Base-by-base conservation (phyloP, 2,329 filamentous ascomycete genomes). In the Fusarium udum region DNA sequence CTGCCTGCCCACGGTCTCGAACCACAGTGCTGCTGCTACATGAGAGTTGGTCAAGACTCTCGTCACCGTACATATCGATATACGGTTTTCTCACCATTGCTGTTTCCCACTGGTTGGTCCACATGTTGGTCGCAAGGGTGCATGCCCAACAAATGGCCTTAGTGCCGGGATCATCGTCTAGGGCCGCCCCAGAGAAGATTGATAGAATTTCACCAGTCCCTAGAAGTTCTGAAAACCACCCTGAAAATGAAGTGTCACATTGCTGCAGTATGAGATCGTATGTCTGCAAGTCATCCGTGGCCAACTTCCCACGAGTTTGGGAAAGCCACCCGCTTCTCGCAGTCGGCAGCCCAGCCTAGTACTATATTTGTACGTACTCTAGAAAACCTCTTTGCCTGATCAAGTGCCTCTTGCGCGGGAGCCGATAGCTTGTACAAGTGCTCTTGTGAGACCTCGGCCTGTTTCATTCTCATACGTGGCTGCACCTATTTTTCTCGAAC, bases 201-300 rank as follows among this genome's bases (percentile, higher is more conserved):
- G 42, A 63, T 56, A 56, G 61, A 60, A 63, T 43, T 58, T 40
- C 36, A 13, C 36, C 34, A 32, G 61, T 34, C 20, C 18, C 42
- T 52, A 66, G 69, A 66, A 40, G 59, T 39, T 69, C 24, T 62
- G n/a, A 37, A 32, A 32, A 58, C 56, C 40, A 61, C 52, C 46
- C 61, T 46, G 53, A 48, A 67, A 59, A 63, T 43, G 70, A 67
- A 70, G 52, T 61, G 70, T 73, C 70, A 72, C 57, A 71, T 73
- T 61, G 60, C 71, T 74, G 61, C 71, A 73, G 68, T 61, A 67
- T 63, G 57, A 62, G 55, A 75, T 77, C 69, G 64, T 67, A 61
- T 61, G 71, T 65, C 77, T 79, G 74, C 72, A 73, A 72, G 74
- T 75, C 78, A 79, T 76, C 61, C 61, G 64, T 64, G 60, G 63